Percentiles rank a stretch among this genome's conserved stretches.
These are phyloP conservation scores for Cornus suecica DNA, from an alignment of 148 eudicot genomes.

Conservation along the genomic window DNA sequence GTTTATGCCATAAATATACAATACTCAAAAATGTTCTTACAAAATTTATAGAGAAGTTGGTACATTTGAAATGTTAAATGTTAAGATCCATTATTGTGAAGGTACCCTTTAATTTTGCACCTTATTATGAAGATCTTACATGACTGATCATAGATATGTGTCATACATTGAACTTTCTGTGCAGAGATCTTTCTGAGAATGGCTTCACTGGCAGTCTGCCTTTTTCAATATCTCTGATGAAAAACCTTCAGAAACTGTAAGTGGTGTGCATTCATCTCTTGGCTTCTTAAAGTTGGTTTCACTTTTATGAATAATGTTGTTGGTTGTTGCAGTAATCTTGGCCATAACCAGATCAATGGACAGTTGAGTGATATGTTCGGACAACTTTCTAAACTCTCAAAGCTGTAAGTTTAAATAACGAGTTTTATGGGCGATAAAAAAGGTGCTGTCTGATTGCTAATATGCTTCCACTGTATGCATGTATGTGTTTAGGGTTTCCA, in stretches of 20 bases:
- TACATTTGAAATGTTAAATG: no score
- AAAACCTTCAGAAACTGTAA: constrained; percentile 49
- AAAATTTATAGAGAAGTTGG: not conserved
- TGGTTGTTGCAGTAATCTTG: constrained; percentile 43
- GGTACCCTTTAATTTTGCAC: not conserved
- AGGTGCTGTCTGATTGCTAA: no score
- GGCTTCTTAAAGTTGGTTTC: constrained; percentile 10
- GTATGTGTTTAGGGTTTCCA: no score
- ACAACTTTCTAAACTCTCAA: constrained; percentile 46
- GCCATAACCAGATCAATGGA: constrained; percentile 57
- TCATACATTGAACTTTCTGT: constrained; percentile 6
- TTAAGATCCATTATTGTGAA: not conserved
- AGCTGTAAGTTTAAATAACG: constrained; percentile 38
- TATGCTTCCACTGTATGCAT: no score
- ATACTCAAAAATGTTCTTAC: no score
- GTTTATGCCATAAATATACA: no score
- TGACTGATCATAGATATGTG: not conserved
- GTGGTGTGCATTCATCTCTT: constrained; percentile 14
- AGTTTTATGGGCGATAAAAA: no score
- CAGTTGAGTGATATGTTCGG: constrained; percentile 56
- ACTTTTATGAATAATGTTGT: constrained; percentile 3
- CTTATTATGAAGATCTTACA: not conserved
- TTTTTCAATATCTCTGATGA: constrained; percentile 60
- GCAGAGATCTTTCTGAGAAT: constrained; percentile 62
- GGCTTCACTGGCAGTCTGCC: constrained; percentile 50